Evolutionary conservation across 768 basidiomycete species (phyloP).

Genomic region (Hydnum rufescens): DNA sequence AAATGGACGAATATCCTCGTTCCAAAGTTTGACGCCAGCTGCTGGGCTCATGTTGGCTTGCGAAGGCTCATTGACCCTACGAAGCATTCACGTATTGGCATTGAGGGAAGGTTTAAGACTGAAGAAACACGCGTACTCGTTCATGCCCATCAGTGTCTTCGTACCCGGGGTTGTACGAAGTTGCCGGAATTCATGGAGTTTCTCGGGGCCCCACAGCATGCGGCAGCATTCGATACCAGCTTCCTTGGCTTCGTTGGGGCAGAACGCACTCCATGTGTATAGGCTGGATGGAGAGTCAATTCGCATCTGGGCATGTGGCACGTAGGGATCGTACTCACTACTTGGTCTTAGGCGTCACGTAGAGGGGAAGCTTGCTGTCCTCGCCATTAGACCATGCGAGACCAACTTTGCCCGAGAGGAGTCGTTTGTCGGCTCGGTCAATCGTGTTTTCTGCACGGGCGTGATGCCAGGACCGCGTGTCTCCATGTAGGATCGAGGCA

Average conservation of each 20-base stretch:
- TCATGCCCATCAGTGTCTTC: conserved; percentile 34
- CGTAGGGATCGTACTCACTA: neutral
- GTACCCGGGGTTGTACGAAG: conserved; percentile 33
- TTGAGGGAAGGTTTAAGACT: no score
- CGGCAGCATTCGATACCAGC: neutral
- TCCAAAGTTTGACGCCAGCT: conserved; percentile 36
- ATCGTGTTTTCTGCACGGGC: no score
- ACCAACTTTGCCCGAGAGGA: no score
- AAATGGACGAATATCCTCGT: conserved; percentile 25
- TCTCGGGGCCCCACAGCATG: conserved; percentile 67
- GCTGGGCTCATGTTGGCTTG: conserved; percentile 38
- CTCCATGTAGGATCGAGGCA: no score
- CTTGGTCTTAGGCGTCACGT: neutral
- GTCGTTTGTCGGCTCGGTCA: no score
- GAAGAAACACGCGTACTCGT: no score
- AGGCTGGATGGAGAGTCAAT: neutral
- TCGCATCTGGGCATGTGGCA: neutral
- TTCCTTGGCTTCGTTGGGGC: no score
- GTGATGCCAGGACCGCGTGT: no score
- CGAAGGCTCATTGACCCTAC: neutral
- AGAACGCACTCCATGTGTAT: neutral
- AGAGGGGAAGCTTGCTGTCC: neutral
- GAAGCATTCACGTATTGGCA: no score
- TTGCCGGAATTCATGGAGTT: conserved; percentile 28
- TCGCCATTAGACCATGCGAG: neutral